These are phyloP conservation scores for Neurospora sp. DNA, from an alignment of 2,329 filamentous ascomycete genomes.

Conservation along the genomic window DNA sequence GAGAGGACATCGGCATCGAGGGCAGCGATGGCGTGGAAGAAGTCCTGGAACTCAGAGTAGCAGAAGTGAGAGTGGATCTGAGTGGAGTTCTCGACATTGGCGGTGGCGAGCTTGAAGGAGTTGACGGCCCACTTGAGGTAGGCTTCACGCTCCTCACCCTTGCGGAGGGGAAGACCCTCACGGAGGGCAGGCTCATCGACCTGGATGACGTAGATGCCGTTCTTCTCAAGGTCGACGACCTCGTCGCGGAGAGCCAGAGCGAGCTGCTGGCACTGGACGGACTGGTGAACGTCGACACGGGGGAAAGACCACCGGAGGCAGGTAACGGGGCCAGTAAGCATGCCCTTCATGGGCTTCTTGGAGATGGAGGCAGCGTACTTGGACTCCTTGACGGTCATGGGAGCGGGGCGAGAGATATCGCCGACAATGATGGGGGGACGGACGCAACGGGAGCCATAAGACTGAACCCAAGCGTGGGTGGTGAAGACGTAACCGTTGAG, in stretches of 20 bases:
- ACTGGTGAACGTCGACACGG: slow-evolving; percentile 98
- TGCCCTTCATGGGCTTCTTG: slow-evolving; percentile 99
- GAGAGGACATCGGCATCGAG: slow-evolving; percentile 96
- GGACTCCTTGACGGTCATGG: slow-evolving; percentile 99
- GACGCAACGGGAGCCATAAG: slow-evolving; percentile 96
- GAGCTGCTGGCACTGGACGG: slow-evolving; percentile 96
- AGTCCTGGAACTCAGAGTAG: slow-evolving; percentile 99
- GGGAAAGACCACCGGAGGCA: slow-evolving; percentile 99
- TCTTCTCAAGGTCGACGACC: slow-evolving; percentile 94
- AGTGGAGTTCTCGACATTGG: slow-evolving; percentile 87
- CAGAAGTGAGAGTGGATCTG: slow-evolving; percentile 99
- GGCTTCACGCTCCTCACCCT: slow-evolving; percentile 87
- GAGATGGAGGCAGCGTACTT: slow-evolving; percentile 95
- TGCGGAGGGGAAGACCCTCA: slow-evolving; percentile 95
- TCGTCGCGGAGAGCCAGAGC: slow-evolving; percentile 97
- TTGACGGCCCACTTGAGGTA: slow-evolving; percentile 97
- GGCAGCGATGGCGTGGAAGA: slow-evolving; percentile 99
- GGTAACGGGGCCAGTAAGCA: slow-evolving; percentile 98
- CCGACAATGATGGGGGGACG: slow-evolving; percentile 97
- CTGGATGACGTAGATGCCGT: slow-evolving; percentile 95
- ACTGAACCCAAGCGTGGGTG: slow-evolving; percentile 96
- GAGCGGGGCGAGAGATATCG: slow-evolving; percentile 90
- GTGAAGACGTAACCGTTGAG: slow-evolving; percentile 97
- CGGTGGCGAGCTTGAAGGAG: slow-evolving; percentile 92
- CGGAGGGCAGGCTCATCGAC: slow-evolving; percentile 98